A percentile compares a stretch with the other conserved stretches of the same genome.
Conservation (phyloP, 202 grass and related monocot genomes). For the Sporobolus alterniflorus region DNA sequence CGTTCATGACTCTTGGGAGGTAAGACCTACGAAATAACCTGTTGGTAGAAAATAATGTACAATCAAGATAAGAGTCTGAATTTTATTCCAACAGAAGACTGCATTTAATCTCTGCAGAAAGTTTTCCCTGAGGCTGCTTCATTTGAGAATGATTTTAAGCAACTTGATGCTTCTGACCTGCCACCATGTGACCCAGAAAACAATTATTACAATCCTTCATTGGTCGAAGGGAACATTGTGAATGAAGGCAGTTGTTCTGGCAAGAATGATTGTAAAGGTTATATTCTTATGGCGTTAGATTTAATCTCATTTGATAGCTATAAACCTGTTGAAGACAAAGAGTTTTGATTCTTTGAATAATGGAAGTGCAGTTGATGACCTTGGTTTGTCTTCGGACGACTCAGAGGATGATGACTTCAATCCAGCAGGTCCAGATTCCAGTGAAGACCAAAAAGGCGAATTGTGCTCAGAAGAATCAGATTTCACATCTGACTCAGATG, state of each 20-base stretch:
- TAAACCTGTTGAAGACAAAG: conserved; percentile 43
- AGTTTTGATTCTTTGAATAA: conserved; percentile 41
- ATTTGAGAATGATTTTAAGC: conserved; percentile 52
- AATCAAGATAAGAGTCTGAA: conserved; percentile 16
- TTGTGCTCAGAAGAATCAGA: conserved; percentile 74
- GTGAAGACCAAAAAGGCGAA: conserved; percentile 58
- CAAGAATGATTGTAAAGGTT: conserved; percentile 47
- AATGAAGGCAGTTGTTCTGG: conserved; percentile 48
- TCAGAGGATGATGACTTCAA: conserved; percentile 96
- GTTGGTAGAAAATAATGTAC: conserved; percentile 15
- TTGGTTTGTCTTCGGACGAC: conserved; percentile 88
- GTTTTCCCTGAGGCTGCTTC: conserved; percentile 89
- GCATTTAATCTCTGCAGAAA: conserved; percentile 64
- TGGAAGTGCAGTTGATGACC: conserved; percentile 48
- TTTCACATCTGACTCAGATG: conserved; percentile 93
- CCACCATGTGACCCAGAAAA: conserved; percentile 68
- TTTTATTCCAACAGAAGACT: background rate
- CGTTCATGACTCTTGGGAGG: conserved; percentile 94
- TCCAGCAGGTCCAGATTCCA: conserved; percentile 62
- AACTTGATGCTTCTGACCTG: conserved; percentile 56
- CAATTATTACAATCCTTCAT: conserved; percentile 60
- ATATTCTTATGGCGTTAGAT: conserved; percentile 56
- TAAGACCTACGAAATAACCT: conserved; percentile 45
- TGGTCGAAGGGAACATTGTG: conserved; percentile 28
- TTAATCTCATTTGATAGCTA: conserved; percentile 65